Percentiles rank a stretch among this genome's conserved stretches.
phyloP scores from a whole-genome alignment of 805 yeast genomes.

The Clavispora santaluciae region DNA sequence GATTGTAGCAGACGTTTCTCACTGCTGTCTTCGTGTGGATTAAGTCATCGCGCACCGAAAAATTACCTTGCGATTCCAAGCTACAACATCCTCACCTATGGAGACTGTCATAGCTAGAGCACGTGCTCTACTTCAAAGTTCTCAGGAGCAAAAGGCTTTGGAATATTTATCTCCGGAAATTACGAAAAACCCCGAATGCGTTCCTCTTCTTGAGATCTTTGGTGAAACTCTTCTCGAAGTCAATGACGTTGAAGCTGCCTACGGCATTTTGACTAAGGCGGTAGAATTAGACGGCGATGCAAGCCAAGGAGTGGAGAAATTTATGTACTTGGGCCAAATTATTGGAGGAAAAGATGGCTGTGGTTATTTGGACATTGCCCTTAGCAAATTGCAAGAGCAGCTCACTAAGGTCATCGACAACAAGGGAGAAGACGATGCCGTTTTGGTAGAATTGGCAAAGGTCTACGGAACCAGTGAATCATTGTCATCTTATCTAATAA shows the following conservation, averaged over 20 bases:
- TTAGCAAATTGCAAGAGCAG: conserved; percentile 41
- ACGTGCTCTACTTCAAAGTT: conserved; percentile 39
- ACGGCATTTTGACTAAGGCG: conserved; percentile 52
- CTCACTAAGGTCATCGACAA: conserved; percentile 28
- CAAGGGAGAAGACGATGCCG: conserved; percentile 18
- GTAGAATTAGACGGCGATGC: conserved; percentile 71
- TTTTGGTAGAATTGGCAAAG: conserved; percentile 22
- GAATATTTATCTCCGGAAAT: conserved; percentile 39
- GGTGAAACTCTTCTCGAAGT: conserved; percentile 80
- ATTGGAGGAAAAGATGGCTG: conserved; percentile 79
- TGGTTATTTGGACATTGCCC: conserved; percentile 56
- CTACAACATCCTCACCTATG: conserved; percentile 5
- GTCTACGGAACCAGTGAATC: conserved; percentile 20
- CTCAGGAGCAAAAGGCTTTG: conserved; percentile 54
- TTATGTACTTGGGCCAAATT: conserved; percentile 86
- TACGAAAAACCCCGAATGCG: conserved; percentile 26
- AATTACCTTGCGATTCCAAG: not conserved
- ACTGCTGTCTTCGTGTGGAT: too few relatives aligned
- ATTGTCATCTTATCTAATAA: conserved; percentile 34
- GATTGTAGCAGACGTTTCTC: too few relatives aligned
- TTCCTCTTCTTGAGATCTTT: conserved; percentile 49
- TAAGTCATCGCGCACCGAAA: conserved; percentile 1
- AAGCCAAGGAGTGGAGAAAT: conserved; percentile 67
- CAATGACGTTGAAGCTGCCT: conserved; percentile 77
- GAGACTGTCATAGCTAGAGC: conserved; percentile 29